Conservation (phyloP, 164 flowering plant species). For the Vitis amurensis region DNA sequence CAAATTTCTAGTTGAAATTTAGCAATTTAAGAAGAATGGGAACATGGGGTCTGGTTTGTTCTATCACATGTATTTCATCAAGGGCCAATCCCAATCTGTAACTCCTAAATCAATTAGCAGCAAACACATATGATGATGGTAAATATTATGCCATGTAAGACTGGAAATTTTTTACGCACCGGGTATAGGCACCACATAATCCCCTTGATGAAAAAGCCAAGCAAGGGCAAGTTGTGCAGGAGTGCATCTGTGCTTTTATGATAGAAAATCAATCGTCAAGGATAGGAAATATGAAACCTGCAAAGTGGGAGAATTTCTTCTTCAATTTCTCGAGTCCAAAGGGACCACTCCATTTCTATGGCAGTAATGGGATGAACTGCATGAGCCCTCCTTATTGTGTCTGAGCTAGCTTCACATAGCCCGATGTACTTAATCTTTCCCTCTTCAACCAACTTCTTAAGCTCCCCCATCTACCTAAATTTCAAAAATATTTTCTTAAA, state of each 20-base stretch:
- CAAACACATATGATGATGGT: too few species aligned
- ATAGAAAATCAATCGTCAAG: background rate
- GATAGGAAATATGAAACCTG: constrained; percentile 34
- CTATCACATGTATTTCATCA: too few species aligned
- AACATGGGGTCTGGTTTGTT: too few species aligned
- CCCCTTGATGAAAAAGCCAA: constrained; percentile 40
- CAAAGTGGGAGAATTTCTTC: constrained; percentile 59
- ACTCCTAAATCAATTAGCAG: too few species aligned
- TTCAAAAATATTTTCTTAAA: too few species aligned
- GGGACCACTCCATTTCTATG: constrained; percentile 65
- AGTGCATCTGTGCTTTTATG: constrained; percentile 25
- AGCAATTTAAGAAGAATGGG: too few species aligned
- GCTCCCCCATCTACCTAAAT: constrained; percentile 29
- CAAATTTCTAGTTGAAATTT: too few species aligned
- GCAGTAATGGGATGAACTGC: constrained; percentile 63
- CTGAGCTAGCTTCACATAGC: constrained; percentile 50
- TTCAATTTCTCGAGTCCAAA: constrained; percentile 64
- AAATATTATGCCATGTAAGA: too few species aligned
- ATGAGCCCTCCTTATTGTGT: constrained; percentile 60
- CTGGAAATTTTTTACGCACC: constrained; percentile 13
- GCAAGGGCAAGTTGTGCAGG: constrained; percentile 38
- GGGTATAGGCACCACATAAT: constrained; percentile 39
- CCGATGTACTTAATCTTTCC: constrained; percentile 36
- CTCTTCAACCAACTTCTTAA: constrained; percentile 33
- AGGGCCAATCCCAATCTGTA: too few species aligned